Base-by-base conservation (phyloP, 108 stramenopile genomes). In the Pseudonitzschia delicatissima region DNA sequence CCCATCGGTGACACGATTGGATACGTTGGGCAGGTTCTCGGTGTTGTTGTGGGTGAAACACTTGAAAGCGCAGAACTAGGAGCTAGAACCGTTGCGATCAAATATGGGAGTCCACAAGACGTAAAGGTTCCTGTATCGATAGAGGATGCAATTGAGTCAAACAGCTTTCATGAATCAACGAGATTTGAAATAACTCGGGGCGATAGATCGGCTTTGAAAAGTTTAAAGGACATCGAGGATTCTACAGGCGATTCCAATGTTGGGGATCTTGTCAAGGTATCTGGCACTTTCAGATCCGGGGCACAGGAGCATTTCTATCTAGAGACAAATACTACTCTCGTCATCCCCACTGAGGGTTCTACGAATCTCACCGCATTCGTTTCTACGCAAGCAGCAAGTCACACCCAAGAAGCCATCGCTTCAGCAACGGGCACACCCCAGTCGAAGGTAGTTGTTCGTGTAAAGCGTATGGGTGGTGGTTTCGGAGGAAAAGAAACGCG, bases 221-320 rank as follows among this genome's bases (percentile, higher is more conserved):
- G n/a, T 45, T 71, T 69, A 65, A 34, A 61, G 15, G 64, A 62
- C 28, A 31, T 59, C 15, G 28, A 59, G 20, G 71, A 65, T n/a
- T 45, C 65, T 5, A 45, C 51, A 6, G 69, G 55, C 17, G 58
- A 42, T 21, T 42, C 57, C 0, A 74, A 73, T 12, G 67, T 80
- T 20, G 84, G 82, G 11, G 83, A 92, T 53, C 76, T 79, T n/a
- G 77, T 80, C 29, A 69, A 75, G 12, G 82, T 95, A 1, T 77
- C 82, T 42, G 95, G 95, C 26, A 72, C 77, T 0, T 82, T 90
- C 42, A 73, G 88, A 8, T 77, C 86, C 12, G 95, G 96, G 6
- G 96, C 91, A 1, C 97, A 98, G 63, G 97, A 98, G 65, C 97
- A 98, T 72, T 98, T 98, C 60, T 92, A 98, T 74, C 79, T 98